phyloP scores from a whole-genome alignment of 1,284 basidiomycete species.

The Ustilago hordei region DNA sequence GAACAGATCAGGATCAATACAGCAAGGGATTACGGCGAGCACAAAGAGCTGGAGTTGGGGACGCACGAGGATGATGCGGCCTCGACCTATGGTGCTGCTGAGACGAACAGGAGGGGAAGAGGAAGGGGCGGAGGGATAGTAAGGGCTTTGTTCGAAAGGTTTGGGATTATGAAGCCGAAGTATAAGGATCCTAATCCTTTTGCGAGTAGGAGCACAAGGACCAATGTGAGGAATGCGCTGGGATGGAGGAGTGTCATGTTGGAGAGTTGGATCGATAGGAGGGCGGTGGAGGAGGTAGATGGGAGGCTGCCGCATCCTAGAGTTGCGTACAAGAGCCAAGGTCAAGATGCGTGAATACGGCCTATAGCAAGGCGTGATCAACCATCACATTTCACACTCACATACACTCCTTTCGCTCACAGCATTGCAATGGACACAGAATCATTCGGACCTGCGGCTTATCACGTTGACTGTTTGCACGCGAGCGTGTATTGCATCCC shows the following conservation, averaged over 20 bases:
- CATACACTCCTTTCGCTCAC: background rate
- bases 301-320: slow-evolving; percentile 22
- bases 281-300: slow-evolving; percentile 1
- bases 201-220: slow-evolving; percentile 24
- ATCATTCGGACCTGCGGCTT: no score
- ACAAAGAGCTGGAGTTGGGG: slow-evolving; percentile 30
- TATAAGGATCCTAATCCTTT: slow-evolving; percentile 59
- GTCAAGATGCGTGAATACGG: background rate
- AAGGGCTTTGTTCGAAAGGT: slow-evolving; percentile 16
- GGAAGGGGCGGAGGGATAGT: background rate
- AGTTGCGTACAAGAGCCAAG: background rate
- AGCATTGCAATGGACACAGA: background rate
- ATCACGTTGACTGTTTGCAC: no score
- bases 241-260: slow-evolving; percentile 45
- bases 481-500: background rate
- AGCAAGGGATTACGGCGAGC: slow-evolving; percentile 50
- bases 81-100: slow-evolving; percentile 18
- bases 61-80: slow-evolving; percentile 23
- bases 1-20: slow-evolving; percentile 67
- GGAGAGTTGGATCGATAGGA: slow-evolving; percentile 51
- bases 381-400: background rate
- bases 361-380: background rate
- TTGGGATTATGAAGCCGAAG: slow-evolving; percentile 27
- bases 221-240: slow-evolving; percentile 42
- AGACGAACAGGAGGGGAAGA: slow-evolving; percentile 9